phyloP scores from a whole-genome alignment of 192 early-diverging fungal species.

The Coemansia sp. region DNA sequence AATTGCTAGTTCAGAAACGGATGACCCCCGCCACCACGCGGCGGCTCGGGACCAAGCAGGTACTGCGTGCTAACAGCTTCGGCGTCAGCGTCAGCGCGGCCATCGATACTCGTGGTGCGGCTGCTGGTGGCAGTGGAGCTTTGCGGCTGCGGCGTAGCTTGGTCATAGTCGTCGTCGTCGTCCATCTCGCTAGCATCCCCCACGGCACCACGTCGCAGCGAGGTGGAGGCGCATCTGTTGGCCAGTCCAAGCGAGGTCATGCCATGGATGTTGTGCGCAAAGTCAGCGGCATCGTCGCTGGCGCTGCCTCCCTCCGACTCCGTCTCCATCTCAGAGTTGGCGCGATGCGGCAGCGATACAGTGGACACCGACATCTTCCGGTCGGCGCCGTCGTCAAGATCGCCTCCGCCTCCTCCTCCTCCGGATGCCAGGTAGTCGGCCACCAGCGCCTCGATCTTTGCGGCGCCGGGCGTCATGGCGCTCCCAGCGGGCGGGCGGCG shows the following conservation, averaged over 20 bases:
- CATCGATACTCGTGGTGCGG: neutral
- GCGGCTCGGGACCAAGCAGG: neutral
- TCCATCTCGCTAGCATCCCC: slow-evolving; percentile 34
- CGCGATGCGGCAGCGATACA: neutral
- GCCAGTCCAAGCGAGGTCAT: slow-evolving; percentile 12
- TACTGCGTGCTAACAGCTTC: neutral
- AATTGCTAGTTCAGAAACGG: neutral
- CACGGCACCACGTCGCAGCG: too few relatives aligned
- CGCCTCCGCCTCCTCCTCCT: neutral
- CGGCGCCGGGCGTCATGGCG: slow-evolving; percentile 3
- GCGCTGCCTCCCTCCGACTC: neutral
- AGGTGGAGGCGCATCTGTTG: slow-evolving; percentile 6
- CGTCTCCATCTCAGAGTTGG: neutral
- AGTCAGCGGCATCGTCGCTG: slow-evolving; percentile 10
- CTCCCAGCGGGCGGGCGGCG: slow-evolving; percentile 8
- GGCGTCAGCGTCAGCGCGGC: neutral
- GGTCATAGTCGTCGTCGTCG: neutral
- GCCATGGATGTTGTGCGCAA: neutral
- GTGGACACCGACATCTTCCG: neutral
- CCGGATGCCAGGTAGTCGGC: slow-evolving; percentile 9
- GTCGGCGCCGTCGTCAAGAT: neutral
- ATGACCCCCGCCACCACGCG: neutral
- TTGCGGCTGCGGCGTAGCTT: neutral
- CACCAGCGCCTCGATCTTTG: slow-evolving; percentile 34
- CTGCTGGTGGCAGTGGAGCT: slow-evolving; percentile 4